Percentiles rank a stretch among this genome's conserved stretches.
These are phyloP conservation scores for Prunus mongolica DNA, from an alignment of 306 rosid genomes.

Conservation along the genomic window DNA sequence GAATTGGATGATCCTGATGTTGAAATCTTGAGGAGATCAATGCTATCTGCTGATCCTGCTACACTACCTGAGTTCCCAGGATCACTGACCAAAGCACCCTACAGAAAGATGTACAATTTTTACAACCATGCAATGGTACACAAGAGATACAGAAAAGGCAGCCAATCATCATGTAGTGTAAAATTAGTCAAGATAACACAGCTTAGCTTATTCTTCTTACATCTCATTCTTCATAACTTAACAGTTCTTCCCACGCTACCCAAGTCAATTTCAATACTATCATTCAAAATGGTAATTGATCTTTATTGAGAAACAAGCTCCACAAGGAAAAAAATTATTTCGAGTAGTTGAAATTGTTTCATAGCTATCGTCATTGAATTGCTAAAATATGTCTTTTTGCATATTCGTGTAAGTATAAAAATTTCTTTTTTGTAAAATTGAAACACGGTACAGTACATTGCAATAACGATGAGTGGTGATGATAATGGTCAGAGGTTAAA, in stretches of 20 bases:
- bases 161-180: not conserved
- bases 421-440: not conserved
- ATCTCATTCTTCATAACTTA: not conserved
- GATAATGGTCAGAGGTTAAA: not conserved
- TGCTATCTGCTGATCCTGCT: constrained; percentile 42
- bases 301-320: not conserved
- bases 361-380: not conserved
- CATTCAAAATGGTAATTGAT: not conserved
- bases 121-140: constrained; percentile 13
- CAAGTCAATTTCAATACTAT: not conserved
- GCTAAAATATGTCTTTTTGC: too few relatives aligned
- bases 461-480: not conserved
- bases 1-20: constrained; percentile 45
- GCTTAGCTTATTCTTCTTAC: not conserved
- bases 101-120: not conserved
- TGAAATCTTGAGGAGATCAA: constrained; percentile 47
- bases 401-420: not conserved
- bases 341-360: not conserved
- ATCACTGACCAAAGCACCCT: constrained; percentile 39
- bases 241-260: not conserved
- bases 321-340: not conserved
- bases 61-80: constrained; percentile 34
- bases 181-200: not conserved
- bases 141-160: not conserved
- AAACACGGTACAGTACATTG: not conserved